Percentiles rank a stretch among this genome's conserved stretches.
These are phyloP conservation scores for Hydrangea macrophylla DNA, from an alignment of 148 eudicot species.

Conservation along the genomic window DNA sequence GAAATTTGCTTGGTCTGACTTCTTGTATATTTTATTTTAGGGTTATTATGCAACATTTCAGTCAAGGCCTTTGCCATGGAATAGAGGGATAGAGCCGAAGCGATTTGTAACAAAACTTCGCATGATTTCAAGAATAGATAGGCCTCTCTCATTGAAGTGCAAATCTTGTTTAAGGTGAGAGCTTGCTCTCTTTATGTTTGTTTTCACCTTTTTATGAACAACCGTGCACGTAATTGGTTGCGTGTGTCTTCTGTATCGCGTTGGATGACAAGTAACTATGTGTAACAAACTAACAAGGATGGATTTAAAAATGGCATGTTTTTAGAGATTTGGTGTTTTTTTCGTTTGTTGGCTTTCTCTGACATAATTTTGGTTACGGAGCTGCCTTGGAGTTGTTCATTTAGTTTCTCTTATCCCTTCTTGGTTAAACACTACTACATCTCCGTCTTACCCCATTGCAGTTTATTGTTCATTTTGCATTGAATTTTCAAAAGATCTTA, in stretches of 20 bases:
- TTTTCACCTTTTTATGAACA: background rate
- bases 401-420: background rate
- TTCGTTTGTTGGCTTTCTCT: background rate
- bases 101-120: constrained; percentile 28
- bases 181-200: background rate
- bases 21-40: constrained; percentile 26
- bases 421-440: background rate
- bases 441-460: background rate
- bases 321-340: background rate
- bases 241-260: background rate
- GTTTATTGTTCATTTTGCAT: background rate
- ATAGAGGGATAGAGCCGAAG: constrained; percentile 38
- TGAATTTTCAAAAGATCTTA: background rate
- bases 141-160: constrained; percentile 36
- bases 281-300: too few relatives aligned
- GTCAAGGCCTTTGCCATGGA: constrained; percentile 36
- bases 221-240: background rate
- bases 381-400: background rate
- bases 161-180: constrained; percentile 45
- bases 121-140: constrained; percentile 31
- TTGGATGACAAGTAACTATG: too few relatives aligned
- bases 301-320: background rate
- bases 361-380: background rate
- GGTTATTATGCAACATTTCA: constrained; percentile 42
- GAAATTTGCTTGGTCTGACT: background rate